Base-by-base conservation (phyloP, 2,329 filamentous ascomycete species). In the Parastagonospora avenae region DNA sequence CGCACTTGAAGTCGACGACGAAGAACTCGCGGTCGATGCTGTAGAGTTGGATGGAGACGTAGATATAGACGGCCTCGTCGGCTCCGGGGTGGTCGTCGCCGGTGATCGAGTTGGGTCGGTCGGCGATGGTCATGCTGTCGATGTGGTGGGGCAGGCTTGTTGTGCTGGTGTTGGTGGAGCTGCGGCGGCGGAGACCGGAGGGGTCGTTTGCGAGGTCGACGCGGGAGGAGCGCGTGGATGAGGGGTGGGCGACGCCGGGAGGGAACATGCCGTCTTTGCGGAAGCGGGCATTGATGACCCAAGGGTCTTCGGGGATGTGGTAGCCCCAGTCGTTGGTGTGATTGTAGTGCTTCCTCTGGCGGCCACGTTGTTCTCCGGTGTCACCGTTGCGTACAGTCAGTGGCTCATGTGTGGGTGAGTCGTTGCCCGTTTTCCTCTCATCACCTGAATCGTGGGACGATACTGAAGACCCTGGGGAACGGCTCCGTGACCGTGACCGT, bases 1-100 rank as follows among this genome's bases (percentile, higher is more conserved):
- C 92, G 73, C 93, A 97, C 73, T 97, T 97, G 81, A 99, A 99
- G 73, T 99, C 94, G 42, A 99, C 94, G 56, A 99, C 87, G 74
- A 93, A 97, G 60, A 94, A 93, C 48, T 90, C 89, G 50, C 87
- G 86, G 73, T 97, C 93, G 79, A 97, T 92, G 51, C 66, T 70
- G 60, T 74, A 74, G 11, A 74, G 64, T 44, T 74, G 94, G 57
- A 99, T 97, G 60, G 96, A 92, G 71, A 99, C 86, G 70, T 96
- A 94, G 67, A 97, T 89, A 70, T 90, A 93, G n/a, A 95, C 86
- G 48, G 89, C 89, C 57, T 91, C 85, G 45, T 84, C 79, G 3
- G 77, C 68, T 39, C 79, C 72, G 10, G 77, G 74, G 29, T 67
- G 63, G 9, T 62, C 62, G 11, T 67, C 62, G 41, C 57, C 53